phyloP scores from a whole-genome alignment of 345 rosid species.

The Eucalyptus cloeziana region DNA sequence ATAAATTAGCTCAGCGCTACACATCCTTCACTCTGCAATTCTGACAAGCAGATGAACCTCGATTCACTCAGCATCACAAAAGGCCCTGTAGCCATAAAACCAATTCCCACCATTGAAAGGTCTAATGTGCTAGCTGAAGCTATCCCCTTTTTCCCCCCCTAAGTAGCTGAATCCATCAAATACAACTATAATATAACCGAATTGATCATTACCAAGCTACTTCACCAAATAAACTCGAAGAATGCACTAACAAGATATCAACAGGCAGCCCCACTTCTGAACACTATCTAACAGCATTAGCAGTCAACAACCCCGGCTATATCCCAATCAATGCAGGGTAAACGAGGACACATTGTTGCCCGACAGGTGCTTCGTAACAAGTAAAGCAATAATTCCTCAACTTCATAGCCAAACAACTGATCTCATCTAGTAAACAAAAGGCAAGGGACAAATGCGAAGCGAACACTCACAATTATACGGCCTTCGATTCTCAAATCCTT shows the following conservation, averaged over 20 bases:
- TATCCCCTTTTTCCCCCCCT: not conserved
- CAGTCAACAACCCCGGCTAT: not conserved
- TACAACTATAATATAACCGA: not conserved
- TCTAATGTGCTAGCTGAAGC: not conserved
- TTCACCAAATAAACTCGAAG: not conserved
- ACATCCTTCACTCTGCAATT: not conserved
- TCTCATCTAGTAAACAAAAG: not conserved
- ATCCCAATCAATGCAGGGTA: not conserved
- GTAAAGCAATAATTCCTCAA: not conserved
- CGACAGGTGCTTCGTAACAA: not conserved
- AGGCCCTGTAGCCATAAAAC: not conserved
- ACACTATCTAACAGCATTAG: not conserved
- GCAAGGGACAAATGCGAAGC: not conserved
- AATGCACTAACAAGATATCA: not conserved
- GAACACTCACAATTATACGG: constrained; percentile 37
- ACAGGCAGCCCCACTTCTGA: not conserved
- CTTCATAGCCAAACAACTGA: not conserved
- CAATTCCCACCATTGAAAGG: not conserved
- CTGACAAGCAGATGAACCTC: not conserved
- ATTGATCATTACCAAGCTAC: not conserved
- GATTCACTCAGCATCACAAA: not conserved
- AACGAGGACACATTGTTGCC: not conserved
- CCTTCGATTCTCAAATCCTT: constrained; percentile 92
- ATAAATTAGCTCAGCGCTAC: not conserved
- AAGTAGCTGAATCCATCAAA: not conserved